Percentiles rank a stretch among this genome's conserved stretches.
Conservation (phyloP, 495 filamentous ascomycete species). For the Lineolata rhizophorae region DNA sequence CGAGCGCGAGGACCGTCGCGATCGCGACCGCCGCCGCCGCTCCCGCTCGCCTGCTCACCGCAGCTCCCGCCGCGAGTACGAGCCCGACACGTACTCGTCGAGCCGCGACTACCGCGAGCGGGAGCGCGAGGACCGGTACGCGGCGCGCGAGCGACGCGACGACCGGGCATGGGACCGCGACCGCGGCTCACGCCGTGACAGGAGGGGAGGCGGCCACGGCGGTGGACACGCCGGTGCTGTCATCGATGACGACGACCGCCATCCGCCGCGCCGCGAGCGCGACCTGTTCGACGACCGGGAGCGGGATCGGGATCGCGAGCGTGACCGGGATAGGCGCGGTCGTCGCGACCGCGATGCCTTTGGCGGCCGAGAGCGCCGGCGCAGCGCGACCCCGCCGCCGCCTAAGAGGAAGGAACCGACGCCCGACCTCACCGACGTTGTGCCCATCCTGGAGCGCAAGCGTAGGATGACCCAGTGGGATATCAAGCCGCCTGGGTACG, state of each 20-base stretch:
- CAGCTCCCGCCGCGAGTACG: constrained; percentile 37
- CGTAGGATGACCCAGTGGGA: constrained; percentile 95
- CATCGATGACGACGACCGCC: constrained; percentile 10
- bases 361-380: constrained; percentile 41
- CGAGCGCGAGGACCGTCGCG: constrained; percentile 4
- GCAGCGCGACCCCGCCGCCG: constrained; percentile 49
- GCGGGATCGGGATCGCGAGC: constrained; percentile 32
- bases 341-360: constrained; percentile 23
- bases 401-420: constrained; percentile 86
- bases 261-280: constrained; percentile 30
- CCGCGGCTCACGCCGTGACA: constrained; percentile 24
- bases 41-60: constrained; percentile 51
- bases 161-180: constrained; percentile 13
- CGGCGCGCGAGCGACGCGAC: constrained; percentile 28
- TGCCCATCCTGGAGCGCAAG: constrained; percentile 58
- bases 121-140: constrained; percentile 77
- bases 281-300: constrained; percentile 45
- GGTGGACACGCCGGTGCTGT: constrained; percentile 12
- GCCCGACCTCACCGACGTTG: constrained; percentile 74
- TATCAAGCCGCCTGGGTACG: constrained; percentile 94
- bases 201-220: constrained; percentile 9
- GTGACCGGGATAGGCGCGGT: constrained; percentile 3
- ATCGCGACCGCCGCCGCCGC: constrained; percentile 29
- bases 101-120: constrained; percentile 78
- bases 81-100: constrained; percentile 73